Conservation (phyloP, 176 grass and related monocot species). For the Cymbopogon citratus region DNA sequence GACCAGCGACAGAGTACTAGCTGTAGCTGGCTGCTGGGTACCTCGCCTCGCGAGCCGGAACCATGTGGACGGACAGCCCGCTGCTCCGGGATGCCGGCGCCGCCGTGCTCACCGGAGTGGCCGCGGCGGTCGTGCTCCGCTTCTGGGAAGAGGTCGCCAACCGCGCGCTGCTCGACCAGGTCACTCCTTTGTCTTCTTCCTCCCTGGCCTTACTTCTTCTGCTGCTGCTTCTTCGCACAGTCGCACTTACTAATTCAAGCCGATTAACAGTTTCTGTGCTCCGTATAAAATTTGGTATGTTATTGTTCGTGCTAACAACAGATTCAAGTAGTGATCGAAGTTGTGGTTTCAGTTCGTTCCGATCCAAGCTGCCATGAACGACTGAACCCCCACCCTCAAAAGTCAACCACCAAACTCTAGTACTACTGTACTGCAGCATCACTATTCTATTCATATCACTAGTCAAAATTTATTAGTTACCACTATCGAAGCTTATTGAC, state of each 20-base stretch:
- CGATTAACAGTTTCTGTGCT: not conserved
- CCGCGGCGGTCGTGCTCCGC: constrained; percentile 49
- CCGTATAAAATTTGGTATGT: not conserved
- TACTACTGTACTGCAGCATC: too few relatives aligned
- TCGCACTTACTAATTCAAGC: not conserved
- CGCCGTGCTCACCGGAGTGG: constrained; percentile 31
- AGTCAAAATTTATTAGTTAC: not conserved
- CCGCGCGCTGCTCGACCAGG: constrained; percentile 70
- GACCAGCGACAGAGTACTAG: not conserved
- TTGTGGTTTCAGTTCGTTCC: not conserved
- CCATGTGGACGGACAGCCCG: constrained; percentile 41
- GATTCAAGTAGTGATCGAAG: not conserved
- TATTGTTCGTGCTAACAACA: not conserved
- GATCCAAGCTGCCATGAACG: not conserved
- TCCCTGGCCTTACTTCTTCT: too few relatives aligned
- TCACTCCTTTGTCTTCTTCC: not conserved
- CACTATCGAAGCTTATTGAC: not conserved
- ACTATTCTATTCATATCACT: too few relatives aligned
- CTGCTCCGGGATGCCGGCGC: constrained; percentile 53
- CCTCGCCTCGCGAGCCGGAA: not conserved
- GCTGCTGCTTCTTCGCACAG: not conserved
- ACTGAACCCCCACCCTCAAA: too few relatives aligned
- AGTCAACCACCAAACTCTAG: too few relatives aligned
- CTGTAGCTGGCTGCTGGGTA: too few relatives aligned
- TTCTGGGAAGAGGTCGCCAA: constrained; percentile 82